Evolutionary conservation across 805 yeast genomes (phyloP), one percentile per base, ranked within the genome.

Genomic region (Clavispora phyllophila): DNA sequence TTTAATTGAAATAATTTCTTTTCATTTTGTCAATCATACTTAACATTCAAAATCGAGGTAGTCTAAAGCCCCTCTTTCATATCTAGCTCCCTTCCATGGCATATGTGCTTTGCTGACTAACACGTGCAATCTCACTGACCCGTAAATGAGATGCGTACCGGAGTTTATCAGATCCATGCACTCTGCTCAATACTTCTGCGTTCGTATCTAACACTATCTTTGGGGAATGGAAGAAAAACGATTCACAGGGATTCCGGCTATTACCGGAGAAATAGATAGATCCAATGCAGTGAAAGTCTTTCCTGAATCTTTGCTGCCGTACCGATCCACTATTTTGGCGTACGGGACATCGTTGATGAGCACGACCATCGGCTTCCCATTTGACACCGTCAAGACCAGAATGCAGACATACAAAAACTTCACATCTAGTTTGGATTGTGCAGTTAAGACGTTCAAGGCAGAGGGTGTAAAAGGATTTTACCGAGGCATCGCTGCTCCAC

Each of bases 351-450:
- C 89, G 0, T 60, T 83, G 34, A 60, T 75, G 10, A 73, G 89
- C 15, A 82, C 89, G 1, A 67, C 78, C 3, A 73, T 81, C n/a
- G 95, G 93, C 15, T 87, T 81, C 55, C 96, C 96, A 0, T 62
- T 87, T 39, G 96, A 87, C 58, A 83, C 93, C n/a, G 70, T 88
- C 45, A 87, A 87, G 60, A 88, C 95, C 0, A 69, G 96, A 46
- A 81, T 85, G 81, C 96, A 87, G 59, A 84, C 95, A 0, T 83
- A 85, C 55, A 70, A 75, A 41, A 57, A 60, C 39, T 87, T 78
- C 63, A 65, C 66, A 13, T 72, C 77, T 39, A 73, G 82, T 22
- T 58, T 70, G 40, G 79, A 78, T 42, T 86, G 95, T 56, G 65
- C 83, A 15, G 54, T 56, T 27, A 64, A 72, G 36, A 82, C 95